Percentiles rank a stretch among this genome's conserved stretches.
These are phyloP conservation scores for Fonsecaea multimorphosa DNA, from an alignment of 2,329 filamentous ascomycete genomes.

Conservation along the genomic window DNA sequence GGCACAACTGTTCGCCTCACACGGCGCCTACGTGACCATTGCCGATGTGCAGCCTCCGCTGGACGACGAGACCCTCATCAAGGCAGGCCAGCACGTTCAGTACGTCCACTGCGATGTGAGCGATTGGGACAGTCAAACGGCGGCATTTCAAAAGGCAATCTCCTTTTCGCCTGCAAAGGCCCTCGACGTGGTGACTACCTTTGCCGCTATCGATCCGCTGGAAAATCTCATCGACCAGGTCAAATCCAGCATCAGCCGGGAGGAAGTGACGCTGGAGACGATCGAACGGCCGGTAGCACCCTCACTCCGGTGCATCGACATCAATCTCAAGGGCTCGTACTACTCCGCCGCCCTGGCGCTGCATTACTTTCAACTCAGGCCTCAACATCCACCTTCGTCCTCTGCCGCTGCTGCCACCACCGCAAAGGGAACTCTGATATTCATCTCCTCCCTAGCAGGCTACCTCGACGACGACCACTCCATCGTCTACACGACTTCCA, in stretches of 20 bases:
- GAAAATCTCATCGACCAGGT: conserved; percentile 21
- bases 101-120: conserved; percentile 40
- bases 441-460: conserved; percentile 28
- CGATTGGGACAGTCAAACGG: conserved; percentile 42
- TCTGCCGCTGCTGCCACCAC: not conserved
- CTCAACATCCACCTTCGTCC: not conserved
- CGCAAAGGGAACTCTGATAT: conserved; percentile 22
- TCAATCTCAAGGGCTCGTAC: conserved; percentile 42
- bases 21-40: conserved; percentile 27
- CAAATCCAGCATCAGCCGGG: conserved; percentile 22
- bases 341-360: conserved; percentile 43
- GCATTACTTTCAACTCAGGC: conserved; percentile 40
- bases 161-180: conserved; percentile 35
- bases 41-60: conserved; percentile 24
- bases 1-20: conserved; percentile 32
- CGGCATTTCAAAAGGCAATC: conserved; percentile 43
- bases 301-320: conserved; percentile 36
- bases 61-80: conserved; percentile 4
- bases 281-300: conserved; percentile 23
- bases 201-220: conserved; percentile 40
- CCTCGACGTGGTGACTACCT: conserved; percentile 40
- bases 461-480: conserved; percentile 26
- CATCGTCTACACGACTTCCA: conserved; percentile 33
- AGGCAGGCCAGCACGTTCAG: conserved; percentile 34
- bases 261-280: conserved; percentile 5